Base-by-base conservation (phyloP, 2,329 filamentous ascomycete genomes). In the Akanthomyces muscarius region DNA sequence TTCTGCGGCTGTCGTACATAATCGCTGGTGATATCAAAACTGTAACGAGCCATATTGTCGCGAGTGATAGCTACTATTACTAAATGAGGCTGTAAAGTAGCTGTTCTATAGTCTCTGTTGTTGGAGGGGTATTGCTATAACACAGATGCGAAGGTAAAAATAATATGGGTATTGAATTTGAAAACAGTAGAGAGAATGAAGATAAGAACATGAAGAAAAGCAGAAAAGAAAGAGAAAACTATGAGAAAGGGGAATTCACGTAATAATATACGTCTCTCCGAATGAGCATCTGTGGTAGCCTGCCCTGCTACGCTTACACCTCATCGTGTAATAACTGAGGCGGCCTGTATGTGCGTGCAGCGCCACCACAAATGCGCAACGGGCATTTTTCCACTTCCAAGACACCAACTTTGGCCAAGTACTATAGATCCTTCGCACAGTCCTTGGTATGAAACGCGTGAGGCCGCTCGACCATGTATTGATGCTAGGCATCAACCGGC, bases 311-410 rank as follows among this genome's bases (percentile, higher is more conserved):
- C 4, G 45, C 18, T 53, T 18, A 30, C 44, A 50, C 44, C 23
- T 18, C 42, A 16, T 57, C 42, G 10, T 38, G 55, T 38, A 23
- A 36, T n/a, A n/a, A 45, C 30, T 48, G 33, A 50, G 42, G 44
- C 44, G 33, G n/a, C 16, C 33, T 23, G 30, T 53, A 44, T n/a
- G 21, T 13, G 44, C 55, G 21, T 13, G 44, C 55, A 50, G 55
- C 55, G 44, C 30, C 55, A 50, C 44, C 30, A 50, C 55, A 48
- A 58, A 58, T 38, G 55, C n/a, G 45, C 14, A 58, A 21, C 14
- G 14, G n/a, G 7, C 4, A 10, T 25, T 48, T 25, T 28, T n/a
- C n/a, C 18, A 25, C 23, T 50, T 50, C 30, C 4, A 50, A 13
- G 5, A 13, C 30, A 25, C 44, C 44, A 21, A 4, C 7, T 23